Evolutionary conservation across 441 rosid species (phyloP), one percentile per base, ranked within the genome.

Genomic region (Aleurites moluccanus): DNA sequence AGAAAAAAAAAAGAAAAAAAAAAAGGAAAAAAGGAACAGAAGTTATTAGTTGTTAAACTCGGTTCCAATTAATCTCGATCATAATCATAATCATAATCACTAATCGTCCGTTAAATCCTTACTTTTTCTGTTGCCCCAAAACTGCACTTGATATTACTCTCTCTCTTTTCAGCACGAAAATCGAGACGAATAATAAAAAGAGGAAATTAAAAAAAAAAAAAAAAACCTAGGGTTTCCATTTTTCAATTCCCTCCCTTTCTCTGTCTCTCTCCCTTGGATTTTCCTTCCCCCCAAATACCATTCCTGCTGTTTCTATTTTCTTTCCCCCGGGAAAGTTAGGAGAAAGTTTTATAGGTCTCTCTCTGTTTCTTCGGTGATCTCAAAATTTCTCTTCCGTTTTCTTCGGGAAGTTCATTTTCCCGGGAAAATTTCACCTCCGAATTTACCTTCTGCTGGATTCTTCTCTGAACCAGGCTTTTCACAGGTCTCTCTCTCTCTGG

Each of bases 231-330:
- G 88, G 83, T 81, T 85, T 74, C 76, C 15, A 53, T 81, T 81
- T 85, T 74, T 76, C 15, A 53, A 70, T 16, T 79, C 56, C 44
- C 45, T 72, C 57, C 33, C 3, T 45, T 2, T 30, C 16, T 40
- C 57, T 21, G 38, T 59, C 23, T 27, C 28, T 64, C 56, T 25
- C 70, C 27, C 61, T 23, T 27, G 30, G 60, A 72, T 59, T 78
- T 81, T 71, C 80, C 73, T 73, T 78, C 80, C 85, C 81, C 78
- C 83, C 80, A 79, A 77, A 78, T 80, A 16, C 80, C 64, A 45
- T 72, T 64, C n/a, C 68, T 49, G 15, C 63, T 38, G 16, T 59
- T 28, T 27, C 14, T 63, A 40, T 35, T 2, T 10, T 5, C 50
- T 27, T 35, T 69, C 35, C 49, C 27, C 57, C 68, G 21, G 70